Percentiles rank a stretch among this genome's conserved stretches.
These are phyloP conservation scores for Pseudocercospora pini-densiflorae DNA, from an alignment of 2,329 filamentous ascomycete genomes.

Conservation along the genomic window DNA sequence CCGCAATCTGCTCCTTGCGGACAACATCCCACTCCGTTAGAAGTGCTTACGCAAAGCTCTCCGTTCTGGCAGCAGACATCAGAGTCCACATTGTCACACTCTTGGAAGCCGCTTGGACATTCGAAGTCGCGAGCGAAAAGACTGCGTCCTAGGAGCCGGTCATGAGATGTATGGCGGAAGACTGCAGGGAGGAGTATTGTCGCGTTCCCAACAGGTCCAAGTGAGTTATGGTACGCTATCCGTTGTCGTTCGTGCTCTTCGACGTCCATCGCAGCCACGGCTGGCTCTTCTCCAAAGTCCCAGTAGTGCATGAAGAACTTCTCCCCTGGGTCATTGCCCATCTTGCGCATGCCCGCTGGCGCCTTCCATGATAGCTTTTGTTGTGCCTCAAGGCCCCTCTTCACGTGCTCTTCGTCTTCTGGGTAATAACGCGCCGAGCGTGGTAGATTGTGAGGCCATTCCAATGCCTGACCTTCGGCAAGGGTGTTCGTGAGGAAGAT, in stretches of 20 bases:
- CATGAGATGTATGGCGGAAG: slow-evolving; percentile 53
- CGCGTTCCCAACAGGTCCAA: slow-evolving; percentile 12
- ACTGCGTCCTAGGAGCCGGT: slow-evolving; percentile 36
- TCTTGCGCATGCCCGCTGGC: slow-evolving; percentile 72
- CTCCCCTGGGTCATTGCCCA: slow-evolving; percentile 70
- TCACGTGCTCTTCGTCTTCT: slow-evolving; percentile 50
- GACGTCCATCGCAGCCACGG: neutral
- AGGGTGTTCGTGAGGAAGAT: slow-evolving; percentile 22
- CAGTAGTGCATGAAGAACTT: slow-evolving; percentile 75
- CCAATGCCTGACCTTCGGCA: slow-evolving; percentile 35
- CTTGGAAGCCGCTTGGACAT: slow-evolving; percentile 69
- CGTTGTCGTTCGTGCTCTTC: slow-evolving; percentile 4
- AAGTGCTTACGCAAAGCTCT: slow-evolving; percentile 64
- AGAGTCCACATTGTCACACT: slow-evolving; percentile 68
- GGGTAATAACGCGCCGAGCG: slow-evolving; percentile 53
- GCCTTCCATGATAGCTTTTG: slow-evolving; percentile 45
- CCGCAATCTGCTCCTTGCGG: slow-evolving; percentile 67
- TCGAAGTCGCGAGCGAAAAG: slow-evolving; percentile 61
- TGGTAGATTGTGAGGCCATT: slow-evolving; percentile 54
- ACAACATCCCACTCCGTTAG: slow-evolving; percentile 77
- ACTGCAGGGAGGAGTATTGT: slow-evolving; percentile 49
- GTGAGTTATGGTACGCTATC: slow-evolving; percentile 10
- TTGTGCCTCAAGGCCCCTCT: slow-evolving; percentile 47
- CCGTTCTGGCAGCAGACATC: slow-evolving; percentile 74
- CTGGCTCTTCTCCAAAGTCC: slow-evolving; percentile 46